Conservation (phyloP, 768 basidiomycete genomes). For the Amanita pallidorosea region DNA sequence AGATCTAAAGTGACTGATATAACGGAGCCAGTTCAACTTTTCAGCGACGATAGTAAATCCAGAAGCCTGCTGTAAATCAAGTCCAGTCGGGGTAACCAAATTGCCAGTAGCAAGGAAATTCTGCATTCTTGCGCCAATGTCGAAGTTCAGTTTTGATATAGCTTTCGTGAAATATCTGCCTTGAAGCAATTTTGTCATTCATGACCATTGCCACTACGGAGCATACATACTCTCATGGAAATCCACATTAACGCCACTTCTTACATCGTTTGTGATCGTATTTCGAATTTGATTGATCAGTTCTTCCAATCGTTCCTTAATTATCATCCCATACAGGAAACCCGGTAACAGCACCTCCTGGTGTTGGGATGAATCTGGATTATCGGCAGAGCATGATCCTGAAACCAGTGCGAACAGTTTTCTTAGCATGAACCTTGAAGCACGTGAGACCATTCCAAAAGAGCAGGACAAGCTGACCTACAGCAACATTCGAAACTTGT, state of each 20-base stretch:
- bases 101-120: constrained; percentile 99
- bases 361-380: constrained; percentile 97
- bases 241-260: constrained; percentile 72
- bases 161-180: constrained; percentile 77
- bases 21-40: constrained; percentile 97
- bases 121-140: constrained; percentile 80
- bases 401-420: constrained; percentile 91
- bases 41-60: constrained; percentile 99
- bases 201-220: not conserved
- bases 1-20: constrained; percentile 96
- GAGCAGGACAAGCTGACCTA: constrained; percentile 28
- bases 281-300: constrained; percentile 62
- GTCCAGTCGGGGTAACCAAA: constrained; percentile 85
- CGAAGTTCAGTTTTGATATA: constrained; percentile 72
- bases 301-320: constrained; percentile 96
- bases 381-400: constrained; percentile 83
- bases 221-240: constrained; percentile 70
- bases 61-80: constrained; percentile 93
- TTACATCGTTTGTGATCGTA: constrained; percentile 63
- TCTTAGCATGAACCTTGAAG: constrained; percentile 84
- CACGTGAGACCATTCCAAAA: constrained; percentile 4
- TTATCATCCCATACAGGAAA: constrained; percentile 88
- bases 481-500: constrained; percentile 94
- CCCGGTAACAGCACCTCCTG: constrained; percentile 97
- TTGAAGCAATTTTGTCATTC: constrained; percentile 16